Percentiles rank a stretch among this genome's conserved stretches.
Evolutionary conservation across 2,329 filamentous ascomycete species (phyloP).

Genomic region (Monilinia laxa): DNA sequence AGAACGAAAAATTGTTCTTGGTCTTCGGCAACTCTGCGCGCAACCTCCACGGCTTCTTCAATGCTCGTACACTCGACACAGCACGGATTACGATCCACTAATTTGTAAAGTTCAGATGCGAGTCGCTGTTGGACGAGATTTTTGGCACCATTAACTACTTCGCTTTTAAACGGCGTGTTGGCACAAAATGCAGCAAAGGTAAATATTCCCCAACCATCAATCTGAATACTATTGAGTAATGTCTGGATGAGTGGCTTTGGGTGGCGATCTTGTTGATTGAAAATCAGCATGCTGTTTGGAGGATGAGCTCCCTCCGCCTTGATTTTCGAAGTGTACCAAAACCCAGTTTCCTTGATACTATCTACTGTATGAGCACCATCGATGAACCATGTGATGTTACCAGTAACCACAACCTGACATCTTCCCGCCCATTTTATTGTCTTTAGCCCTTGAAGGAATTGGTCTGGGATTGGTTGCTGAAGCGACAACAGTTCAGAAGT

Average conservation of each 20-base stretch:
- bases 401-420: constrained; percentile 61
- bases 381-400: constrained; percentile 75
- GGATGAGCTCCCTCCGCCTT: constrained; percentile 12
- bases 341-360: constrained; percentile 75
- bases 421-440: constrained; percentile 74
- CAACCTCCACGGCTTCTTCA: constrained; percentile 61
- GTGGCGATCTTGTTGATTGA: constrained; percentile 90
- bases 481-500: background rate
- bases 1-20: constrained; percentile 58
- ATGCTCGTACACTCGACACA: constrained; percentile 64
- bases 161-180: constrained; percentile 60
- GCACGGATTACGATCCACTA: constrained; percentile 49
- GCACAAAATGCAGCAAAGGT: constrained; percentile 77
- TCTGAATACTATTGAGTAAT: background rate
- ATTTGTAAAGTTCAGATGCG: constrained; percentile 61
- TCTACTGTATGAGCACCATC: constrained; percentile 93
- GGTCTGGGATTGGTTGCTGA: constrained; percentile 50
- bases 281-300: constrained; percentile 60
- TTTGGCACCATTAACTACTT: constrained; percentile 42
- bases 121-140: constrained; percentile 65
- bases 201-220: constrained; percentile 51
- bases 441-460: constrained; percentile 71
- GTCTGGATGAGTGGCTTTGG: constrained; percentile 53
- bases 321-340: constrained; percentile 68
- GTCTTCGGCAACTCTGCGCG: constrained; percentile 42